Percentiles rank a stretch among this genome's conserved stretches.
These are phyloP conservation scores for Tricholoma bakamatsutake DNA, from an alignment of 768 basidiomycete species.

Conservation along the genomic window DNA sequence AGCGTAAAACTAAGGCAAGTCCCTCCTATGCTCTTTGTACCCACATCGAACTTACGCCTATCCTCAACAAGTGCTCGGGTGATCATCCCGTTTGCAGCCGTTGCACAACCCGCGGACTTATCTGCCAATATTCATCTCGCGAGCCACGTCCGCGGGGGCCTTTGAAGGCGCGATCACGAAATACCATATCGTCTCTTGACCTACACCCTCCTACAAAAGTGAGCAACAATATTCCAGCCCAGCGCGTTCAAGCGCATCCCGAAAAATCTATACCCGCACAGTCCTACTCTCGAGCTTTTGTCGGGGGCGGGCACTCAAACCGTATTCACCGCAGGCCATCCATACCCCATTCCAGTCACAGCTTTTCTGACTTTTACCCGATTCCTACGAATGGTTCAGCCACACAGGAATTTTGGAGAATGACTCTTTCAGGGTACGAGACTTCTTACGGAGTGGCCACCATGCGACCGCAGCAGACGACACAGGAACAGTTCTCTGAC, in stretches of 20 bases:
- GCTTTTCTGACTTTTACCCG: conserved; percentile 1
- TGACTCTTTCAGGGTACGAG: background rate
- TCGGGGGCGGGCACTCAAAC: conserved; percentile 1
- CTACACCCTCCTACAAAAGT: conserved; percentile 10
- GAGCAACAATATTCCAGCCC: background rate
- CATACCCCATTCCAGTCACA: conserved; percentile 9
- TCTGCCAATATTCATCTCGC: conserved; percentile 43
- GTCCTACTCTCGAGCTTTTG: conserved; percentile 1
- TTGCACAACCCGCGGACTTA: conserved; percentile 42
- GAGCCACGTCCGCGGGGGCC: conserved; percentile 30
- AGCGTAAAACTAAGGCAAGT: conserved; percentile 52
- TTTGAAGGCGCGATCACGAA: conserved; percentile 23
- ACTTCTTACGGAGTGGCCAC: background rate
- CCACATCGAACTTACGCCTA: background rate
- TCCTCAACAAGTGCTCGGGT: conserved; percentile 45
- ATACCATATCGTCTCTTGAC: conserved; percentile 20
- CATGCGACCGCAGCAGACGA: conserved; percentile 1
- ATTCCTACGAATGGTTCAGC: background rate
- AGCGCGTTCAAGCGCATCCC: background rate
- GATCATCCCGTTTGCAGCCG: conserved; percentile 47
- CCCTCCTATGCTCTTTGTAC: background rate
- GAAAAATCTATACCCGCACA: conserved; percentile 2
- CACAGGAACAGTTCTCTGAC: conserved; percentile 4
- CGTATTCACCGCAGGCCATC: conserved; percentile 13
- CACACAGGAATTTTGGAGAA: conserved; percentile 4